A percentile compares a stretch with the other conserved stretches of the same genome.
Conservation (phyloP, 2,329 filamentous ascomycete species). For the Sphaceloma murrayae region DNA sequence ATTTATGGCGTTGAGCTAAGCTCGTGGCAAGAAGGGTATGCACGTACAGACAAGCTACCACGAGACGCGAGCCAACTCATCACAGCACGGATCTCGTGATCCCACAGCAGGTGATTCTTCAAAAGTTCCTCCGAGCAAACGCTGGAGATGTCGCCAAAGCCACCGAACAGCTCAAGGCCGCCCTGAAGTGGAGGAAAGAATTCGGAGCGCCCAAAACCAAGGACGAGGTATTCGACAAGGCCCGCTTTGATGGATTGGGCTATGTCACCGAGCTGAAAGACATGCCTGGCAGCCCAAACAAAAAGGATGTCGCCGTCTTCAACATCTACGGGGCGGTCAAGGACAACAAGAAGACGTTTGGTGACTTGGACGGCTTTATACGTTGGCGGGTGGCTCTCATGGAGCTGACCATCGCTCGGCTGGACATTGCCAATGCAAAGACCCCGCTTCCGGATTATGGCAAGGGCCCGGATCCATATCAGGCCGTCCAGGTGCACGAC, state of each 20-base stretch:
- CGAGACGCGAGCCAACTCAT: background rate
- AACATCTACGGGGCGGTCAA: conserved; percentile 88
- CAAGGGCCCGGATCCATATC: conserved; percentile 64
- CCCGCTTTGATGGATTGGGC: conserved; percentile 68
- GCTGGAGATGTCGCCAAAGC: conserved; percentile 64
- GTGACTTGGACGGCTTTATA: conserved; percentile 75
- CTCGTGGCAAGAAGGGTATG: conserved; percentile 23
- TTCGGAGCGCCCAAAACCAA: conserved; percentile 59
- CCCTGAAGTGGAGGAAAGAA: conserved; percentile 73
- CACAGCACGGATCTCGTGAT: conserved; percentile 38
- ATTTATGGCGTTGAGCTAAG: conserved; percentile 75
- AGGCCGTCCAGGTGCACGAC: conserved; percentile 88
- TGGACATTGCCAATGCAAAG: conserved; percentile 60
- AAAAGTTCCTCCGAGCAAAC: conserved; percentile 92
- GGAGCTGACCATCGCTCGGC: conserved; percentile 70
- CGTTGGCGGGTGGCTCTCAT: conserved; percentile 84
- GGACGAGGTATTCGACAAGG: conserved; percentile 51
- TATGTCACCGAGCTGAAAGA: conserved; percentile 65
- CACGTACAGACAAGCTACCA: conserved; percentile 26
- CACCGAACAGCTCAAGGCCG: conserved; percentile 66
- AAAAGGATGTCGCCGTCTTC: conserved; percentile 69
- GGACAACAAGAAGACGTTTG: conserved; percentile 71
- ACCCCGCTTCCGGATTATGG: conserved; percentile 60
- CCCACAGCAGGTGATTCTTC: conserved; percentile 72
- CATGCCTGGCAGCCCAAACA: conserved; percentile 42